Evolutionary conservation across 495 filamentous ascomycete species (phyloP), one percentile per base, ranked within the genome.

Genomic region (Stereocaulon alpinum): DNA sequence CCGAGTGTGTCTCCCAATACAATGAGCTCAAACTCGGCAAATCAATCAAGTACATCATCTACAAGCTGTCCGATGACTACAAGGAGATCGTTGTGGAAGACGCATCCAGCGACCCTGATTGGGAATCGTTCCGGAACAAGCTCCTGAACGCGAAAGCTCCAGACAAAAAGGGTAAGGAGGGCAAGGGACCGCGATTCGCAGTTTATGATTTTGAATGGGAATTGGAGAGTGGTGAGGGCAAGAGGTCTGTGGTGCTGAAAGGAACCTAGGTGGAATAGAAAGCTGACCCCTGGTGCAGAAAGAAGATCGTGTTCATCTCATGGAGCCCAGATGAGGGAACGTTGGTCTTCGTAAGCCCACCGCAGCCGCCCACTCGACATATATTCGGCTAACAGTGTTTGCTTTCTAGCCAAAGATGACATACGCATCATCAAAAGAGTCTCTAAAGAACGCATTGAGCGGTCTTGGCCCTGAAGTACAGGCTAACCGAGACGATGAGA

Each of bases 361-460:
- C 57, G 55, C 42, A 14, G n/a, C 30, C 60, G 24, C 34, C 49
- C 40, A 48, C n/a, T 47, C 24, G 29, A n/a, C 9, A 40, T n/a
- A 58, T 12, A 45, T n/a, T 30, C 52, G 57, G 45, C 73, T 75
- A 55, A 75, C 61, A 32, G 4, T 18, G 10, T 15, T 12, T 34
- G 18, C 22, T 11, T 0, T 51, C 18, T 63, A 91, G 88, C 76
- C 84, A 69, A 88, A 89, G 75, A 97, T 96, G 94, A 81, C 95
- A 66, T 97, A 96, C 84, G 89, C 92, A 69, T 89, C 89, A 55
- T 97, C 92, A 69, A 94, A 94, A 73, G 90, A 95, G 66, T 82
- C 82, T 59, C 79, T 98, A 65, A 96, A 94, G 79, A 86, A 86
- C 70, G 76, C 93, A 30, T 82, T 98, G 58, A 87, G 82, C 71